These are phyloP conservation scores for Ramularia collo-cygni DNA, from an alignment of 2,329 filamentous ascomycete genomes.

Conservation along the genomic window DNA sequence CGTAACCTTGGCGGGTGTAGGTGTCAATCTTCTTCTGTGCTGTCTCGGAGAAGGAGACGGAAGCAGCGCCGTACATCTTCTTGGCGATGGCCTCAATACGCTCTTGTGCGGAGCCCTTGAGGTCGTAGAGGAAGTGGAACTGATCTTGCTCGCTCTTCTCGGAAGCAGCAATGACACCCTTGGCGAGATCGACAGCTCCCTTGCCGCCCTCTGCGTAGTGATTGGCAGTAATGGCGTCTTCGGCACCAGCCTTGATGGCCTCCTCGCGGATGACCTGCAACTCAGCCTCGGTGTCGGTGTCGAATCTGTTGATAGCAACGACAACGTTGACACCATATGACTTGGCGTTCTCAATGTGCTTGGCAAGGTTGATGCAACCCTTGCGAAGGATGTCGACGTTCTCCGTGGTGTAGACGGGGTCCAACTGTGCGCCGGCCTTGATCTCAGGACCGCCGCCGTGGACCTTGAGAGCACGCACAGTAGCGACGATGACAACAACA, in stretches of 20 bases:
- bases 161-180: slow-evolving; percentile 75
- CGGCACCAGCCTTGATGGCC: slow-evolving; percentile 81
- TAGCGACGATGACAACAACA: slow-evolving; percentile 90
- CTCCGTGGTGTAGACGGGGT: slow-evolving; percentile 84
- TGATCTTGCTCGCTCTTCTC: slow-evolving; percentile 68
- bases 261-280: slow-evolving; percentile 85
- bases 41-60: slow-evolving; percentile 86
- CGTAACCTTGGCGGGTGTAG: slow-evolving; percentile 86
- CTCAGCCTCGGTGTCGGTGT: slow-evolving; percentile 88
- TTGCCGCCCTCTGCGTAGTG: slow-evolving; percentile 95
- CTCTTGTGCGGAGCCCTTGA: slow-evolving; percentile 73
- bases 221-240: slow-evolving; percentile 87
- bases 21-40: slow-evolving; percentile 95
- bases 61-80: slow-evolving; percentile 88
- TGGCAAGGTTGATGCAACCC: slow-evolving; percentile 89
- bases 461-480: slow-evolving; percentile 90
- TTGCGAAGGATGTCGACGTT: slow-evolving; percentile 84
- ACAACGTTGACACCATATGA: slow-evolving; percentile 88
- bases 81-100: slow-evolving; percentile 86
- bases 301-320: slow-evolving; percentile 94
- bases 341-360: slow-evolving; percentile 88
- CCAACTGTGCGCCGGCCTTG: slow-evolving; percentile 74
- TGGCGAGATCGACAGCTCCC: slow-evolving; percentile 81
- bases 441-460: slow-evolving; percentile 96
- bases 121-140: slow-evolving; percentile 78